These are phyloP conservation scores for Actinomucor elegans DNA, from an alignment of 371 early-diverging fungal genomes.

Conservation along the genomic window DNA sequence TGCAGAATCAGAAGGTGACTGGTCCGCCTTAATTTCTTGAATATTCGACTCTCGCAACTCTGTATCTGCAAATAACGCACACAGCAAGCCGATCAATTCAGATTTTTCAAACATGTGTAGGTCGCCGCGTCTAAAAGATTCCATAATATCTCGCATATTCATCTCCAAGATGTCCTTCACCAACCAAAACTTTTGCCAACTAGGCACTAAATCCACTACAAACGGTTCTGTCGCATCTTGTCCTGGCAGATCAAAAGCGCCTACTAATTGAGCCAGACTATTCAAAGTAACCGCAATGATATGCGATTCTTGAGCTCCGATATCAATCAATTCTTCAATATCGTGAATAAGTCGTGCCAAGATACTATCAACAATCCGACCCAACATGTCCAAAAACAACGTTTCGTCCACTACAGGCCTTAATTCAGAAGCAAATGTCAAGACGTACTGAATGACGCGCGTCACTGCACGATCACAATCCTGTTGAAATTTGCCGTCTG, in stretches of 20 bases:
- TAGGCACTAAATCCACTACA: conserved; percentile 38
- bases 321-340: conserved; percentile 59
- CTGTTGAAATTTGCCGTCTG: conserved; percentile 39
- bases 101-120: conserved; percentile 56
- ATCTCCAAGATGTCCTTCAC: conserved; percentile 66
- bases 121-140: conserved; percentile 51
- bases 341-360: conserved; percentile 50
- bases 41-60: conserved; percentile 60
- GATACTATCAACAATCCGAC: conserved; percentile 47
- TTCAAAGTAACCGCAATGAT: conserved; percentile 53
- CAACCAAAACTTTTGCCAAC: conserved; percentile 61
- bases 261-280: conserved; percentile 52
- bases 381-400: conserved; percentile 38
- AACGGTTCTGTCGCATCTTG: conserved; percentile 36
- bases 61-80: conserved; percentile 74
- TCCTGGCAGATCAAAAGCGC: conserved; percentile 50
- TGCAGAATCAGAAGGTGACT: not conserved
- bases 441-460: conserved; percentile 49
- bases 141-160: conserved; percentile 73
- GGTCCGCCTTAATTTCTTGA: conserved; percentile 53
- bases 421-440: conserved; percentile 43
- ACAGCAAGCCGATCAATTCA: conserved; percentile 59
- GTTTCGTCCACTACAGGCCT: conserved; percentile 21
- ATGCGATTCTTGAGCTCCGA: conserved; percentile 71
- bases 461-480: conserved; percentile 50